Evolutionary conservation across 2,329 filamentous ascomycete genomes (phyloP).

Genomic region (Lachnellula subtilissima): DNA sequence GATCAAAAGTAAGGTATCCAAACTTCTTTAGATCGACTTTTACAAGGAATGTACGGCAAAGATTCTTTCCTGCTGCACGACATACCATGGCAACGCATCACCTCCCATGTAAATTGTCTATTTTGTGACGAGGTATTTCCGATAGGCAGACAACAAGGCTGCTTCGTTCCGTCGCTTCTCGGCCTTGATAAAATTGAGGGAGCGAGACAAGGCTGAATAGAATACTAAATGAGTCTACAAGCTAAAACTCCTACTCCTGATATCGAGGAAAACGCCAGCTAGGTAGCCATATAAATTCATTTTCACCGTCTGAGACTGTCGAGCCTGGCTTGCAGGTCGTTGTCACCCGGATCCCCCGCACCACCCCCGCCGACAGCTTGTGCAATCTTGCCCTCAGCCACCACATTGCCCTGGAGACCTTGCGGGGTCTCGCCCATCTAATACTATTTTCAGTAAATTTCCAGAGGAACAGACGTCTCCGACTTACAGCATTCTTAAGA

Average conservation of each 20-base stretch:
- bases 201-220: not conserved
- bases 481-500: conserved; percentile 77
- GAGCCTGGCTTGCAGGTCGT: conserved; percentile 88
- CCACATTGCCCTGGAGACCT: conserved; percentile 69
- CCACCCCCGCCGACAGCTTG: conserved; percentile 77
- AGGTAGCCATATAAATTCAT: conserved; percentile 14
- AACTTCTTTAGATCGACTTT: too few species aligned
- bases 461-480: not conserved
- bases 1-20: too few species aligned
- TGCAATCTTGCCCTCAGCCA: conserved; percentile 73
- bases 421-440: conserved; percentile 90
- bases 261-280: conserved; percentile 16
- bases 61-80: too few species aligned
- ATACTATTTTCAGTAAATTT: conserved; percentile 15
- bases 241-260: conserved; percentile 3
- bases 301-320: conserved; percentile 60
- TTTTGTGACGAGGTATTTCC: not conserved
- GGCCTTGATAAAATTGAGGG: not conserved
- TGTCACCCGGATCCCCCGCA: conserved; percentile 59
- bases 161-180: not conserved
- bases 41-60: too few species aligned
- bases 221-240: conserved; percentile 2
- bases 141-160: conserved; percentile 1
- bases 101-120: too few species aligned
- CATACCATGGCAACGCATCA: too few species aligned